Conservation (phyloP, 2,329 filamentous ascomycete genomes). For the Pseudocercospora cruenta region DNA sequence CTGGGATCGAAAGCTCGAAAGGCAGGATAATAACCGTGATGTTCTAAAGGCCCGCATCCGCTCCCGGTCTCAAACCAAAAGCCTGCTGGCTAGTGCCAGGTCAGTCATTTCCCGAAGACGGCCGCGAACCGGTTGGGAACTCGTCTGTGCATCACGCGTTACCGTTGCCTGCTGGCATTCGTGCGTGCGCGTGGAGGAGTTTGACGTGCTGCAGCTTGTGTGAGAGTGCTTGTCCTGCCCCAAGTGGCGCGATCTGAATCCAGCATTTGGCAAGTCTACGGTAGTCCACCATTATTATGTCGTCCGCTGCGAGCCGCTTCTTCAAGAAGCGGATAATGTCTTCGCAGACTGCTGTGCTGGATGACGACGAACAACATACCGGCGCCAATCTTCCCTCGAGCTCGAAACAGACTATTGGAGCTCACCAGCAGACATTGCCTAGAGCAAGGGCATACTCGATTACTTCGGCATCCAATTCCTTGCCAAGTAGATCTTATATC, state of each 20-base stretch:
- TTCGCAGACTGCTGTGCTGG: constrained; percentile 11
- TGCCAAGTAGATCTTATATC: constrained; percentile 42
- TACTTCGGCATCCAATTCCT: constrained; percentile 24
- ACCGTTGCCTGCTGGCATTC: neutral
- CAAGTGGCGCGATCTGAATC: constrained; percentile 21
- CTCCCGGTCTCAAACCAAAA: constrained; percentile 2
- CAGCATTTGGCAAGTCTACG: constrained; percentile 14
- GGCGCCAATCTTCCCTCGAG: neutral
- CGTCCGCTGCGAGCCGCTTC: constrained; percentile 21
- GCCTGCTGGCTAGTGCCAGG: neutral
- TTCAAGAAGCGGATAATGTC: constrained; percentile 32
- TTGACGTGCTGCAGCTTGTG: constrained; percentile 10
- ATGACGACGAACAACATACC: constrained; percentile 11
- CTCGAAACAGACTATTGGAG: neutral
- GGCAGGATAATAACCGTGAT: neutral
- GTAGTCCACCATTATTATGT: constrained; percentile 15
- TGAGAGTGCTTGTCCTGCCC: neutral
- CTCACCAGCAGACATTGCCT: constrained; percentile 6
- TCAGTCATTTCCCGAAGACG: neutral
- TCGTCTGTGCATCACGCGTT: constrained; percentile 6
- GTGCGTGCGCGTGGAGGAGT: constrained; percentile 2
- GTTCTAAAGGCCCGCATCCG: neutral
- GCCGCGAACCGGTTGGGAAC: neutral
- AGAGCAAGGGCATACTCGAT: constrained; percentile 19
- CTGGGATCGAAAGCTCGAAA: neutral